A percentile compares a stretch with the other conserved stretches of the same genome.
phyloP scores from a whole-genome alignment of 768 basidiomycete genomes.

The Artomyces pyxidatus region DNA sequence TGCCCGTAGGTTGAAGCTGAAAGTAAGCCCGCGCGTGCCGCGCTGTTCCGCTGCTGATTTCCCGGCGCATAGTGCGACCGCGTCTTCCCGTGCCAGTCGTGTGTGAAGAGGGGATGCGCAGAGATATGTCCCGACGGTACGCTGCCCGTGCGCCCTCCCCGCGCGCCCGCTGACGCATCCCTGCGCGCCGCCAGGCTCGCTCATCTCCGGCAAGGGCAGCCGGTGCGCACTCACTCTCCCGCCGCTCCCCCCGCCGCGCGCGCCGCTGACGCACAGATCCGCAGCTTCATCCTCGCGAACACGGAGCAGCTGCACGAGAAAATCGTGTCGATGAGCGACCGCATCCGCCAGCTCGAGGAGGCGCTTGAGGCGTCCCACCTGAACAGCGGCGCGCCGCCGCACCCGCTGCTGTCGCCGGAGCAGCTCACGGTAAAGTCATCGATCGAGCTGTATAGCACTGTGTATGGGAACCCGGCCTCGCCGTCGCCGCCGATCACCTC shows the following conservation, averaged over 20 bases:
- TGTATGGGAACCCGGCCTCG: too few relatives aligned
- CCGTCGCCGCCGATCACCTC: neutral
- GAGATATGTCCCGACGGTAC: constrained; percentile 12
- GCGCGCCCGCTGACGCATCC: neutral
- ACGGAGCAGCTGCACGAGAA: constrained; percentile 17
- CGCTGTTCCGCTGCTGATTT: neutral
- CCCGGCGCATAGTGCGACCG: constrained; percentile 5
- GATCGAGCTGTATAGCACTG: neutral
- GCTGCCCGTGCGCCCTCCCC: neutral
- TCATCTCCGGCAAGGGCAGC: constrained; percentile 2
- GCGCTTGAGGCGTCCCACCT: constrained; percentile 5
- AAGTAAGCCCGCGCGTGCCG: neutral
- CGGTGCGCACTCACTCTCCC: neutral
- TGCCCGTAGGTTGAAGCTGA: neutral
- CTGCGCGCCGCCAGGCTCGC: neutral
- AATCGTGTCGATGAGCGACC: constrained; percentile 14
- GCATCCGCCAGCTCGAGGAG: constrained; percentile 15
- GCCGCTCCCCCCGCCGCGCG: neutral
- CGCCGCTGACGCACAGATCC: neutral
- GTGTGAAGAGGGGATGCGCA: constrained; percentile 14
- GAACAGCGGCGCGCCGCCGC: neutral
- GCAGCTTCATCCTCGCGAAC: constrained; percentile 16
- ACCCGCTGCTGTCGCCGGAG: neutral
- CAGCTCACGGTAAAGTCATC: neutral
- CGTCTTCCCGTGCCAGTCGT: constrained; percentile 14